These are phyloP conservation scores for Ceratobasidium sp. DNA, from an alignment of 1,284 basidiomycete species.

Conservation along the genomic window DNA sequence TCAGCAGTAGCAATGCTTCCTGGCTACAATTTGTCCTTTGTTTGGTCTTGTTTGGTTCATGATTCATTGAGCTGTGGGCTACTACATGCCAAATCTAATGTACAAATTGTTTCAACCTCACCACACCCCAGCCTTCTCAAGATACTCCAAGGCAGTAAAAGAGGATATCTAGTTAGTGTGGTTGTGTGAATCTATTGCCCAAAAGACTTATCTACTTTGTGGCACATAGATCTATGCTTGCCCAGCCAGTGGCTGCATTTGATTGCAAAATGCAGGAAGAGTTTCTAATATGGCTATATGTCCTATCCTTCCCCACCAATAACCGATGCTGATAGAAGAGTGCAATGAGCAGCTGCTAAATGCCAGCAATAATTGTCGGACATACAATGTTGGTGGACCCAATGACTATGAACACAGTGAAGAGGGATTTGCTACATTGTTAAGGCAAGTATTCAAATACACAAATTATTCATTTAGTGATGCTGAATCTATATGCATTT, in stretches of 20 bases:
- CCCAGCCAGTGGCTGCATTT: too few species aligned
- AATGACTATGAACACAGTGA: too few species aligned
- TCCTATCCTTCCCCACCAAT: conserved; percentile 32
- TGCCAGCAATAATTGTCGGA: conserved; percentile 43
- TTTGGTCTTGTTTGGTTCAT: too few species aligned
- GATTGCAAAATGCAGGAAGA: conserved; percentile 45
- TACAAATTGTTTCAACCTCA: conserved; percentile 37
- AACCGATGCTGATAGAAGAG: conserved; percentile 48
- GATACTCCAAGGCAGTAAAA: conserved; percentile 17
- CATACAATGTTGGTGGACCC: conserved; percentile 45
- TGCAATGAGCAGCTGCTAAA: conserved; percentile 22
- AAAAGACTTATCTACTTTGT: too few species aligned
- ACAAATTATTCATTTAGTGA: neutral
- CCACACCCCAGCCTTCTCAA: conserved; percentile 12
- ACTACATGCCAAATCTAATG: conserved; percentile 12
- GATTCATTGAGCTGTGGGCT: too few species aligned
- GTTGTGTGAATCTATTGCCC: too few species aligned
- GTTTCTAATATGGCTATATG: conserved; percentile 50
- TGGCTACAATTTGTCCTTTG: too few species aligned
- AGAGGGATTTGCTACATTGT: too few species aligned
- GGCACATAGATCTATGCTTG: too few species aligned
- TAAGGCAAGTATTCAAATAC: neutral
- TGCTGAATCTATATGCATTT: neutral
- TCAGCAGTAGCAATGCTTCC: too few species aligned
- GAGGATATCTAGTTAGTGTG: conserved; percentile 5